Conservation (phyloP, 345 rosid species). For the Alliaria petiolata region DNA sequence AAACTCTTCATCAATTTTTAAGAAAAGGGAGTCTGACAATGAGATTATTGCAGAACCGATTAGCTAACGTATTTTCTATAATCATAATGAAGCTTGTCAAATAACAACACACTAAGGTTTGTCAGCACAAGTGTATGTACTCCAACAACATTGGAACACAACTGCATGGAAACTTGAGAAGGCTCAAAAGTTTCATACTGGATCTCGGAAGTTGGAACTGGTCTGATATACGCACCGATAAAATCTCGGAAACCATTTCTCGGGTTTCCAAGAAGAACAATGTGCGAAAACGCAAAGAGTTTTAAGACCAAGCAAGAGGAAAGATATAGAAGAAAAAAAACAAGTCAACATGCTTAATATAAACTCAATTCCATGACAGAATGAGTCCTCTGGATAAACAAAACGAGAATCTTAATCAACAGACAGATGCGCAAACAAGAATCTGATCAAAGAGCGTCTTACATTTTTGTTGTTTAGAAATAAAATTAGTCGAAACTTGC, state of each 20-base stretch:
- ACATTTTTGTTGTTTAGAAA: constrained; percentile 6
- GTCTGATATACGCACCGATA: constrained; percentile 40
- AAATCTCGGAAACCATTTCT: constrained; percentile 37
- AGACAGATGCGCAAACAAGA: constrained; percentile 18
- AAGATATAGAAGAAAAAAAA: neutral
- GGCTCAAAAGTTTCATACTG: neutral
- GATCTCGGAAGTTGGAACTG: neutral
- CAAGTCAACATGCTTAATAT: neutral
- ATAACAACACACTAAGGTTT: neutral
- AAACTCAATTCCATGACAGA: neutral
- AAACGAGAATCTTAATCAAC: constrained; percentile 1
- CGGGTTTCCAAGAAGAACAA: constrained; percentile 42
- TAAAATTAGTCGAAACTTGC: constrained; percentile 82
- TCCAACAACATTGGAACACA: constrained; percentile 16
- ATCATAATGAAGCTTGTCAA: neutral
- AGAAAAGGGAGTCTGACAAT: neutral
- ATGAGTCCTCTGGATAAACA: neutral
- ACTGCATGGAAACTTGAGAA: neutral
- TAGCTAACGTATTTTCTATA: neutral
- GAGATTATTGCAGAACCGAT: neutral
- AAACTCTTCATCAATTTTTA: no score
- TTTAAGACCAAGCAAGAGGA: neutral
- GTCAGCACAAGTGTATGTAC: neutral
- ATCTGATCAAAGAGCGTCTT: constrained; percentile 15
- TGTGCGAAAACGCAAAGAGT: no score